Evolutionary conservation across 495 filamentous ascomycete genomes (phyloP), one percentile per base, ranked within the genome.

Genomic region (Bacidia rubella): DNA sequence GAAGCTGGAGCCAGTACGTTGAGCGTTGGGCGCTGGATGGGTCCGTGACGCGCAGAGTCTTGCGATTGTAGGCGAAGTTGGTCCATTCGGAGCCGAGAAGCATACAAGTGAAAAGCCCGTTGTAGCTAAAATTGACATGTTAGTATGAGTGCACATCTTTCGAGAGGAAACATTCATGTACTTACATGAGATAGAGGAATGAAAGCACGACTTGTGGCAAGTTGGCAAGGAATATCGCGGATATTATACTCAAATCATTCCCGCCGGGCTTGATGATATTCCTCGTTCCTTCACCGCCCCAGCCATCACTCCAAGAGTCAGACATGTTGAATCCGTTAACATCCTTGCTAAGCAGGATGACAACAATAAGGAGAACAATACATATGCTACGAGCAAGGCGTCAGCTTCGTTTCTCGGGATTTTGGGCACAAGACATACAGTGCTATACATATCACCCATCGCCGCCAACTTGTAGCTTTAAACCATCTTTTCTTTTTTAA

Each of bases 1-100:
- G 72, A 0, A 77, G 64, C 24, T 66, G 63, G 0, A 76, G 67
- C 51, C 65, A 69, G 57, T 74, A 72, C 11, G 68, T 71, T 10
- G 60, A 58, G 27, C 65, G 59, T 52, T 76, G 68, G 1, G 53
- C 49, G 2, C 67, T 65, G 40, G 60, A 51, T 0, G 72, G 70
- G 10, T 58, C 54, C 1, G 73, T 73, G 4, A 79, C 72, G 3
- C 76, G 68, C 0, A 79, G 62, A 0, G 62, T 42, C 41, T 66
- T 70, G 3, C 62, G 59, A 2, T 38, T 17, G 9, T 47, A 47
- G 1, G 61, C 63, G 24, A 62, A 69, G 2, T 50, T 46, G 43
- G 42, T 56, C 58, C 64, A 71, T 56, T 74, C 61, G 2, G 57
- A 20, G 7, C 62, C 59, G 15, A 64, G 55, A 24, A 70, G 59